Evolutionary conservation across 331 rosid species (phyloP), one percentile per base, ranked within the genome.

Genomic region (Stylosanthes scabra): DNA sequence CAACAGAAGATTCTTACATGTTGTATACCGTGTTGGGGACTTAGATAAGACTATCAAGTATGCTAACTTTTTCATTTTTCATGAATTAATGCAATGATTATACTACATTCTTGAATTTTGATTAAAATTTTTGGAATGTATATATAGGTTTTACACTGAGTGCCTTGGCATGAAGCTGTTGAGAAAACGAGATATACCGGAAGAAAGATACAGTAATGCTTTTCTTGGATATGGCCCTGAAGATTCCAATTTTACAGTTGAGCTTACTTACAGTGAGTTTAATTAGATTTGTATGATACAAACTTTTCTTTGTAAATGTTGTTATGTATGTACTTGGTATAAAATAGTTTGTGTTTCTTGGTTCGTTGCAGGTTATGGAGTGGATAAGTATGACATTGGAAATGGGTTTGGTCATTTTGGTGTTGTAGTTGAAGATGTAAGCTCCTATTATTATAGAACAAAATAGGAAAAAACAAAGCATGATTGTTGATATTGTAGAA

Each of bases 401-500:
- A 42, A 81, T 81, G 97, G 88, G 51, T 94, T 94, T 83, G 97
- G 97, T 58, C 97, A 94, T 83, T 90, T 91, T 79, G 96, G 97
- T 28, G 64, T 91, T 61, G 91, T 86, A 16, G 89, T 88, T 75
- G 93, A 94, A 78, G 96, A 91, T 88, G 97, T 94, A 84, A 85
- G 99, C 73, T 74, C 25, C 58, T 56, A 67, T 42, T n/a, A n/a
- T n/a, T 3, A 28, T 13, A 71, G 39, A 11, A 60, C 9, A 15
- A 52, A 20, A 20, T 20, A 20, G n/a, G n/a, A n/a, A n/a, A n/a
- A n/a, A n/a, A n/a, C n/a, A n/a, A n/a, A n/a, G n/a, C n/a, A n/a
- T n/a, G n/a, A n/a, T n/a, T n/a, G n/a, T n/a, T n/a, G n/a, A n/a
- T n/a, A n/a, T n/a, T n/a, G n/a, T n/a, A n/a, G 25, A 20, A 20